Percentiles rank a stretch among this genome's conserved stretches.
phyloP scores from a whole-genome alignment of 2,329 filamentous ascomycete species.

The Simplicillium sp. region DNA sequence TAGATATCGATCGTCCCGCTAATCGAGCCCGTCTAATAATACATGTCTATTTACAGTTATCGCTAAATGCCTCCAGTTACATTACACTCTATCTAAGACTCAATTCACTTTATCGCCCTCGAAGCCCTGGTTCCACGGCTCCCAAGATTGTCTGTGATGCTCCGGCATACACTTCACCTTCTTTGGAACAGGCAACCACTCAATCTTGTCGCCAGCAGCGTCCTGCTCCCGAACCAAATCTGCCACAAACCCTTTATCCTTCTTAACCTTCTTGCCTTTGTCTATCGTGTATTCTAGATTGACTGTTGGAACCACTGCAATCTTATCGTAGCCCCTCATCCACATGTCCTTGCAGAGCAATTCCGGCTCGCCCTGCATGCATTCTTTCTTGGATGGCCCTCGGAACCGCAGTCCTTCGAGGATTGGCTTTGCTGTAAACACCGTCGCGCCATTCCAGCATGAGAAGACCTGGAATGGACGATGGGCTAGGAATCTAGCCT shows the following conservation, averaged over 20 bases:
- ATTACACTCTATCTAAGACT: too few species aligned
- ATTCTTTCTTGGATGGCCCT: constrained; percentile 14
- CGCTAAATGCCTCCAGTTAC: too few species aligned
- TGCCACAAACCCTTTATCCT: constrained; percentile 37
- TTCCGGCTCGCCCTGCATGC: constrained; percentile 43
- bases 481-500: constrained; percentile 18
- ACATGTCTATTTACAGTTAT: too few species aligned
- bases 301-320: constrained; percentile 46
- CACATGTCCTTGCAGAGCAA: constrained; percentile 50
- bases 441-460: constrained; percentile 50
- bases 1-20: too few species aligned
- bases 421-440: constrained; percentile 37
- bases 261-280: constrained; percentile 34
- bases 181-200: constrained; percentile 35
- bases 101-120: too few species aligned
- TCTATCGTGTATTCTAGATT: constrained; percentile 45
- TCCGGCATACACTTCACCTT: constrained; percentile 37
- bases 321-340: constrained; percentile 35
- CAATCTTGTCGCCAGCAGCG: constrained; percentile 20
- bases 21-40: too few species aligned
- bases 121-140: constrained; percentile 26
- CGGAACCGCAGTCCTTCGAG: constrained; percentile 36
- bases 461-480: constrained; percentile 50
- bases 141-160: constrained; percentile 31
- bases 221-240: constrained; percentile 21